These are phyloP conservation scores for Chrysoporthe austroafricana DNA, from an alignment of 2,329 filamentous ascomycete species.

Conservation along the genomic window DNA sequence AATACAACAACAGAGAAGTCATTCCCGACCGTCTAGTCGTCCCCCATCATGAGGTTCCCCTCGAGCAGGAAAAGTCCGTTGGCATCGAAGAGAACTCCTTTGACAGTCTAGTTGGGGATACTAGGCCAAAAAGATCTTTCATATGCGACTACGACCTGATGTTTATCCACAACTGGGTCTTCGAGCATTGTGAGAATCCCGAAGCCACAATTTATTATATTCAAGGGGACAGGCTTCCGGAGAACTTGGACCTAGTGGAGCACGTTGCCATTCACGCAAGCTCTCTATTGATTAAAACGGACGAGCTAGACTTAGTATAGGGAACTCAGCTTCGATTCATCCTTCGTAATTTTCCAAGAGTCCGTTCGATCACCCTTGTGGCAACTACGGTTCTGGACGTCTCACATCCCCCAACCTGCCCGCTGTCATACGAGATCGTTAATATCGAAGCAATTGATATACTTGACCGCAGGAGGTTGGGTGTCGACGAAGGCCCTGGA, in stretches of 20 bases:
- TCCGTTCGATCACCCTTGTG: slow-evolving; percentile 14
- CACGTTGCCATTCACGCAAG: slow-evolving; percentile 22
- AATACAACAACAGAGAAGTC: neutral
- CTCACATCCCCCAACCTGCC: neutral
- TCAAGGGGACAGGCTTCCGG: neutral
- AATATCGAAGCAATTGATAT: slow-evolving; percentile 13
- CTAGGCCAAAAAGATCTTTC: neutral
- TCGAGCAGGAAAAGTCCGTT: neutral
- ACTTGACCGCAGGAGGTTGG: slow-evolving; percentile 16
- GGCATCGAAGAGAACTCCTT: neutral
- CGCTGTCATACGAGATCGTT: slow-evolving; percentile 2
- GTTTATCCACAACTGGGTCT: slow-evolving; percentile 23
- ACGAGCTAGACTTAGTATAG: slow-evolving; percentile 21
- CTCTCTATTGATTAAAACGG: slow-evolving; percentile 12
- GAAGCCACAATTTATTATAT: slow-evolving; percentile 11
- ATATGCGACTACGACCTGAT: slow-evolving; percentile 13
- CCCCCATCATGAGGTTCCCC: neutral
- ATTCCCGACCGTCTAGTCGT: neutral
- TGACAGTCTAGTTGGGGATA: too few relatives aligned
- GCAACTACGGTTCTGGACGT: slow-evolving; percentile 14
- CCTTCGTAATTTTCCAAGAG: slow-evolving; percentile 5
- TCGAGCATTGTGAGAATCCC: slow-evolving; percentile 19
- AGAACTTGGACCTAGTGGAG: neutral
- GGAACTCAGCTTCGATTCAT: slow-evolving; percentile 24
- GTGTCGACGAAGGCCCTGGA: slow-evolving; percentile 7